Evolutionary conservation across 1,284 basidiomycete species (phyloP).

Genomic region (Mycosarcoma mackinlayi): DNA sequence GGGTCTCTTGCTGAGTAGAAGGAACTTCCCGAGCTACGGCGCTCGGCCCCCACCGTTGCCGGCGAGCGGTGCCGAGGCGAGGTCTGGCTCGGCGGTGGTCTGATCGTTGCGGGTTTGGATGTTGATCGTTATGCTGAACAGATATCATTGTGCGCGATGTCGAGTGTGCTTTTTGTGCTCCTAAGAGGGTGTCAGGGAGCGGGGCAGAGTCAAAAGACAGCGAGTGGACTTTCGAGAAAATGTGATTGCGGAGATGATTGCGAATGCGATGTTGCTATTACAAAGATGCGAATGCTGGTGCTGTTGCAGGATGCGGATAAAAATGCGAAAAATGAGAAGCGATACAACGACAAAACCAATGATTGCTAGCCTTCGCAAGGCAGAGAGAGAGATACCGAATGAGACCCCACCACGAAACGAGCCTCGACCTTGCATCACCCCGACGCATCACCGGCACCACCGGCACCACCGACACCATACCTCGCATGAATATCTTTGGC

Average conservation of each 20-base stretch:
- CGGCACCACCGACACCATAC: constrained; percentile 24
- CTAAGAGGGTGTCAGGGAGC: too few relatives aligned
- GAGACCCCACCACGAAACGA: background rate
- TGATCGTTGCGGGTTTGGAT: background rate
- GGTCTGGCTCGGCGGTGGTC: constrained; percentile 31
- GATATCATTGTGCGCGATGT: too few relatives aligned
- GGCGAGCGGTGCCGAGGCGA: constrained; percentile 9
- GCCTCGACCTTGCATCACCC: too few relatives aligned
- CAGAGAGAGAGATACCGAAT: background rate
- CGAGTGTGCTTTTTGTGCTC: background rate
- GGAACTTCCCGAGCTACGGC: constrained; percentile 56
- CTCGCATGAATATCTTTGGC: constrained; percentile 26
- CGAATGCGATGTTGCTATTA: background rate
- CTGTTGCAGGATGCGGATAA: background rate
- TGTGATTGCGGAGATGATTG: background rate
- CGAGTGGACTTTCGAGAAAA: too few relatives aligned
- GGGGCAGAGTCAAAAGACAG: too few relatives aligned
- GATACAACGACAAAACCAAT: background rate
- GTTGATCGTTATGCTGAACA: too few relatives aligned
- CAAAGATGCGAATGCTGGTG: background rate
- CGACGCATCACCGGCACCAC: too few relatives aligned
- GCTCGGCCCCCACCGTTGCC: constrained; percentile 38
- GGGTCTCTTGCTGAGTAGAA: constrained; percentile 58
- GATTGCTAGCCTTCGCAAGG: background rate
- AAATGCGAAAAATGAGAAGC: background rate